Conservation (phyloP, 2,329 filamentous ascomycete genomes). For the Colletotrichum theobromicola region DNA sequence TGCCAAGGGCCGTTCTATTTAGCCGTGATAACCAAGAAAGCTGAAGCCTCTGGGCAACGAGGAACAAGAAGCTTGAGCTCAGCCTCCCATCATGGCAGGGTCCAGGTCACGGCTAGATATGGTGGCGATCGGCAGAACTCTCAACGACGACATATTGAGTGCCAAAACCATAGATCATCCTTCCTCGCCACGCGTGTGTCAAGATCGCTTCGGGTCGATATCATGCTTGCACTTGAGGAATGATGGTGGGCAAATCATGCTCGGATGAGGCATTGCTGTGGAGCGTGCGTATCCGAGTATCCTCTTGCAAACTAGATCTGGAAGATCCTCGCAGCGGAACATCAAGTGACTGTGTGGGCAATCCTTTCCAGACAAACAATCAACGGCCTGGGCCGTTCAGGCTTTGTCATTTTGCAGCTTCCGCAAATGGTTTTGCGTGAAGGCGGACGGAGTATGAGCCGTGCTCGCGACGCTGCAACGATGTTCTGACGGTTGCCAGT, state of each 20-base stretch:
- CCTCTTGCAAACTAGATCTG: neutral
- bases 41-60: slow-evolving; percentile 4
- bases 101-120: neutral
- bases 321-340: neutral
- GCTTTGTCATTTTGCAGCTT: neutral
- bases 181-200: neutral
- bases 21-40: slow-evolving; percentile 5
- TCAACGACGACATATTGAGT: neutral
- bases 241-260: neutral
- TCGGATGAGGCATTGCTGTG: neutral
- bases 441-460: neutral
- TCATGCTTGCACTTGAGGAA: neutral
- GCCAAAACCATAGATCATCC: neutral
- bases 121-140: neutral
- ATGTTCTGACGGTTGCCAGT: neutral
- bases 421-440: neutral
- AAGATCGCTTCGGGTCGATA: neutral
- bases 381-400: neutral
- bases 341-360: neutral
- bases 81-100: slow-evolving; percentile 13
- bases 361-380: neutral
- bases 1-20: slow-evolving; percentile 9
- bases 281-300: slow-evolving; percentile 2
- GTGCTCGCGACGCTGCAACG: neutral
- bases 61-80: slow-evolving; percentile 16